These are phyloP conservation scores for Rhynchosporium agropyri DNA, from an alignment of 2,329 filamentous ascomycete genomes.

Conservation along the genomic window DNA sequence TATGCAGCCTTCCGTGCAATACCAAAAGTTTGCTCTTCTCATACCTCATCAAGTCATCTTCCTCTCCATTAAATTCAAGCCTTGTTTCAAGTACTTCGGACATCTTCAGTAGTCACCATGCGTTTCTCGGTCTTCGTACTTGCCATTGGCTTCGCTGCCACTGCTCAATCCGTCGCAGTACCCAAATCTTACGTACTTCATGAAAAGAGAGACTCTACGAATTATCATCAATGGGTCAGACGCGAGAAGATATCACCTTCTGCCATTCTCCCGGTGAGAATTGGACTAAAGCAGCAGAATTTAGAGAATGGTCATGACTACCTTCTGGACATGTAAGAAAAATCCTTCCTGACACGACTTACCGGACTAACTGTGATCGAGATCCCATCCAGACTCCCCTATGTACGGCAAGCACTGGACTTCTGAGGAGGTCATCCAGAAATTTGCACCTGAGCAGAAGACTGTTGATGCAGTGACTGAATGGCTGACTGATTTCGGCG, in stretches of 20 bases:
- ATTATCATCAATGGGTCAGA: conserved; percentile 25
- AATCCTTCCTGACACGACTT: not conserved
- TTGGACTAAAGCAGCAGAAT: conserved; percentile 30
- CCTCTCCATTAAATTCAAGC: not conserved
- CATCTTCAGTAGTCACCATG: not conserved
- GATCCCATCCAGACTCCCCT: conserved; percentile 32
- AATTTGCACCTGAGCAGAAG: conserved; percentile 39
- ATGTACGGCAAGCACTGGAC: conserved; percentile 44
- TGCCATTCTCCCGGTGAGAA: conserved; percentile 27
- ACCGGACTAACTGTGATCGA: conserved; percentile 15
- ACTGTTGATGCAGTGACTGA: conserved; percentile 39
- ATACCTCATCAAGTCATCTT: not conserved
- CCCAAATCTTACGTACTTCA: conserved; percentile 28
- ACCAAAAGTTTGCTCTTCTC: not conserved
- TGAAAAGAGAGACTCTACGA: conserved; percentile 24
- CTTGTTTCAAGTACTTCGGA: not conserved
- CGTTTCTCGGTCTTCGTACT: conserved; percentile 2
- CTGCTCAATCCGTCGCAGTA: conserved; percentile 17
- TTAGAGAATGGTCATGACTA: conserved; percentile 24
- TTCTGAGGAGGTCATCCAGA: conserved; percentile 38
- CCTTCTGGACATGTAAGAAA: conserved; percentile 30
- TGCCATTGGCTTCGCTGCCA: conserved; percentile 12
- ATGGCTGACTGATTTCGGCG: conserved; percentile 42
- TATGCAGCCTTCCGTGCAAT: not conserved
- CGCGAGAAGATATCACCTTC: conserved; percentile 22